Evolutionary conservation across 1,284 basidiomycete genomes (phyloP), one percentile per base, ranked within the genome.

Genomic region (Puccinia horiana): DNA sequence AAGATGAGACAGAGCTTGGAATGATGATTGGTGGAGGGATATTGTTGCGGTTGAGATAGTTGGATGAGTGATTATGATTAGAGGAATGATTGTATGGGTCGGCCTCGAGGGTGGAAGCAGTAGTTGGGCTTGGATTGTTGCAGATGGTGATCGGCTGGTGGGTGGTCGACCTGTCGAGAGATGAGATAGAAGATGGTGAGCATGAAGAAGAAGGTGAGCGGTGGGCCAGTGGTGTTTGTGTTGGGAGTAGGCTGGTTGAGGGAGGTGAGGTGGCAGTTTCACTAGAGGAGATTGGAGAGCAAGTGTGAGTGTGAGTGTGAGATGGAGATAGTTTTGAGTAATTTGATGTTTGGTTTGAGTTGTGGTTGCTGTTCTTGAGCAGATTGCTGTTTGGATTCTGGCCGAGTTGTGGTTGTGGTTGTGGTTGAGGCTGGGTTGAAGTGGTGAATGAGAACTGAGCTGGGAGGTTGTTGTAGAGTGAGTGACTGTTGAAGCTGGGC

Each of bases 41-140:
- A 23, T 52, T 29, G 69, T 35, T 72, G 9, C 26, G 42, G 29
- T 72, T 26, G n/a, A 49, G 44, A 49, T 72, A 40, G 29, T 40
- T 49, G n/a, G 69, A 72, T 70, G 37, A n/a, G 56, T n/a, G 61
- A 63, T 65, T 23, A 65, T 20, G 61, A 49, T 29, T 29, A 72
- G 42, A 40, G 69, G 63, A 40, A n/a, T 65, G 63, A 40, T 65
- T 65, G 3, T 8, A 37, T 63, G 29, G 37, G 18, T 44, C 26
- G 69, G 32, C 42, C 42, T 47, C 26, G 20, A 42, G 2, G n/a
- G n/a, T 76, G 47, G 54, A 58, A n/a, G 73, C 18, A 29, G 49
- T 35, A 58, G 74, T 63, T 26, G 54, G 54, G 12, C 26, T 20
- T 12, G 72, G 6, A 16, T 35, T n/a, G 0, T 40, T 42, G 26